A percentile compares a stretch with the other conserved stretches of the same genome.
Conservation (phyloP, 805 yeast genomes). For the Metschnikowia lunata region DNA sequence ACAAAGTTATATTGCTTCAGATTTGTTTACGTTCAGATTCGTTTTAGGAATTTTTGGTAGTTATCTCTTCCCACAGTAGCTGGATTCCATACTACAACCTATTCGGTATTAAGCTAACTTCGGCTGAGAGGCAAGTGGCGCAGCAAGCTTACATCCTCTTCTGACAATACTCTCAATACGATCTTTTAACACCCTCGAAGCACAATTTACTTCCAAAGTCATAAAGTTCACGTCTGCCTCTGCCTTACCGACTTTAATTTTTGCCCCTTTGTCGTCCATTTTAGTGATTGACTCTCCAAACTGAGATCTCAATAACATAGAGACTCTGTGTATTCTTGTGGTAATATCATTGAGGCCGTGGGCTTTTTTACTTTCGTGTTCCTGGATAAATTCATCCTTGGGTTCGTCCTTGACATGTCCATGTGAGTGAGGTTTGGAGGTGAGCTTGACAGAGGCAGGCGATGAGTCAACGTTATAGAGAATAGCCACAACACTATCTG, state of each 20-base stretch:
- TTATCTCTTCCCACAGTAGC: no score
- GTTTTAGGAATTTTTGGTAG: no score
- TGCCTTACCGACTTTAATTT: conserved; percentile 67
- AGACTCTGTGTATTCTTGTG: conserved; percentile 45
- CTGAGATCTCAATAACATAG: conserved; percentile 69
- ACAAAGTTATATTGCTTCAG: no score
- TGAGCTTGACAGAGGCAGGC: conserved; percentile 88
- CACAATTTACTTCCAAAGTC: conserved; percentile 62
- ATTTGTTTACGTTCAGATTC: no score
- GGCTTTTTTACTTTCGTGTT: conserved; percentile 17
- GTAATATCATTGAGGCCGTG: conserved; percentile 24
- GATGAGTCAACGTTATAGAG: conserved; percentile 88
- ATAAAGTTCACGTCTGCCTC: conserved; percentile 66
- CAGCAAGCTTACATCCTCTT: conserved; percentile 74
- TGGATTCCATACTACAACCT: no score
- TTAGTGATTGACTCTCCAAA: conserved; percentile 71
- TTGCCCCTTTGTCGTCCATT: conserved; percentile 44
- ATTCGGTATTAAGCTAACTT: conserved; percentile 8
- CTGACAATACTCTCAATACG: conserved; percentile 77
- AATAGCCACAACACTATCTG: conserved; percentile 90
- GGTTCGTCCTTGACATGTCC: conserved; percentile 24
- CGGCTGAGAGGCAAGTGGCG: conserved; percentile 62
- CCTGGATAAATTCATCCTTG: conserved; percentile 14
- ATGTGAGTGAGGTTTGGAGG: conserved; percentile 58
- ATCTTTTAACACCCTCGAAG: conserved; percentile 70